These are phyloP conservation scores for Pseudozyma thailandica DNA, from an alignment of 1,284 basidiomycete genomes.

Conservation along the genomic window DNA sequence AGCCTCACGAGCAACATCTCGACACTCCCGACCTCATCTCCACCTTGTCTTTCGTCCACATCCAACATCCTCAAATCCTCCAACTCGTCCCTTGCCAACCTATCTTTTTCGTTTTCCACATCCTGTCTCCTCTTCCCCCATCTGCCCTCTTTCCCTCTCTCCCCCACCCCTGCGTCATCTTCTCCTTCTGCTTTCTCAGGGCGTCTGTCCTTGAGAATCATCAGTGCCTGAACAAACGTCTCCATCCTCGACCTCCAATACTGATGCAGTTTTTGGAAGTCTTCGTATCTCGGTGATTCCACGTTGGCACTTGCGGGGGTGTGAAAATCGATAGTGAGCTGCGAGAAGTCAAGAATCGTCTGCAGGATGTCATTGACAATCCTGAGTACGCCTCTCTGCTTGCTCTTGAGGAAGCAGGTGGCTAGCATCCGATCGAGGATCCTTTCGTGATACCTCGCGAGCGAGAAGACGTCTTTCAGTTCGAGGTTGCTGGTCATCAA, in stretches of 20 bases:
- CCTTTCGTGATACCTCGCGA: constrained; percentile 52
- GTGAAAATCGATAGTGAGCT: constrained; percentile 38
- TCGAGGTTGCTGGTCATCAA: constrained; percentile 29
- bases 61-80: constrained; percentile 38
- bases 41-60: constrained; percentile 5
- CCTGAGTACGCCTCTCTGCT: constrained; percentile 17
- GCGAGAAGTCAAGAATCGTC: constrained; percentile 39
- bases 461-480: constrained; percentile 56
- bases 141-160: background rate
- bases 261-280: constrained; percentile 18
- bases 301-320: constrained; percentile 2
- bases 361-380: constrained; percentile 43
- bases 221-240: constrained; percentile 29
- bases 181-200: background rate
- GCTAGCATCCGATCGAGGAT: constrained; percentile 54
- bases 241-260: constrained; percentile 25
- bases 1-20: constrained; percentile 30
- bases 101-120: constrained; percentile 29
- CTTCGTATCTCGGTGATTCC: constrained; percentile 21
- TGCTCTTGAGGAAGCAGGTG: constrained; percentile 46
- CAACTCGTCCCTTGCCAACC: constrained; percentile 28
- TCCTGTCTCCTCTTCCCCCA: constrained; percentile 27
- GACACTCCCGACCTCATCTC: constrained; percentile 11
- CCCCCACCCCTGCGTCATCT: background rate
- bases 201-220: constrained; percentile 29